phyloP scores from a whole-genome alignment of 805 yeast species.

The Hanseniaspora clermontiae region DNA sequence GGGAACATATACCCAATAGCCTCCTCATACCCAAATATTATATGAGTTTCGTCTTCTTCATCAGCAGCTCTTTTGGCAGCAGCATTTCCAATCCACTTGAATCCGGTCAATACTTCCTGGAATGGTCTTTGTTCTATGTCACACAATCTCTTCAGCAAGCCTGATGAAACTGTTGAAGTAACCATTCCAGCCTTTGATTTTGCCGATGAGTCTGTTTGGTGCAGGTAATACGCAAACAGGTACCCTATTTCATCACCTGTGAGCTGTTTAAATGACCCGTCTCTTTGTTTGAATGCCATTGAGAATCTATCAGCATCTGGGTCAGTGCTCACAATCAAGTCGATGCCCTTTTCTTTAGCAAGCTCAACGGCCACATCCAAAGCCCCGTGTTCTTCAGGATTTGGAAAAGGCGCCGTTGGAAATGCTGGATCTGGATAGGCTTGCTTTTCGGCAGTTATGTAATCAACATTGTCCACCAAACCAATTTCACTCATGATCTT shows the following conservation, averaged over 20 bases:
- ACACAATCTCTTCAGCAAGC: conserved; percentile 62
- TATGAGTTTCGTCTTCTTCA: conserved; percentile 48
- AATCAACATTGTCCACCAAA: conserved; percentile 29
- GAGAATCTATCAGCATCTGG: conserved; percentile 96
- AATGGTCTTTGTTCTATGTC: conserved; percentile 44
- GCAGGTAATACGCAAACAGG: conserved; percentile 58
- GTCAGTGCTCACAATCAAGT: conserved; percentile 73
- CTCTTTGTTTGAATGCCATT: conserved; percentile 29
- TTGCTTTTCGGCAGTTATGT: conserved; percentile 48
- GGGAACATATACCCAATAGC: conserved; percentile 91
- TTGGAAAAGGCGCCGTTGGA: conserved; percentile 79
- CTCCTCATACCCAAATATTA: conserved; percentile 89
- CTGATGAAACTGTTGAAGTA: conserved; percentile 88
- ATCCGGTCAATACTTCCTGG: conserved; percentile 83
- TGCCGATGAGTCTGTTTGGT: conserved; percentile 20
- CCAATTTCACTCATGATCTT: conserved; percentile 27
- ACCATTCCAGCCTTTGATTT: conserved; percentile 40
- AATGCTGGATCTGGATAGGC: conserved; percentile 70
- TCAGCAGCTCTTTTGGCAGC: conserved; percentile 29
- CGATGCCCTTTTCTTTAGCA: conserved; percentile 37
- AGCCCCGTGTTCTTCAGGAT: conserved; percentile 94
- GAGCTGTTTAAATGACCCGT: conserved; percentile 53
- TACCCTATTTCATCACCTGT: conserved; percentile 88
- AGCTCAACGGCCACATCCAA: conserved; percentile 51
- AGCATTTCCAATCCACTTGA: conserved; percentile 92